Percentiles rank a stretch among this genome's conserved stretches.
Conservation (phyloP, 768 basidiomycete species). For the Agaricus subrufescens region DNA sequence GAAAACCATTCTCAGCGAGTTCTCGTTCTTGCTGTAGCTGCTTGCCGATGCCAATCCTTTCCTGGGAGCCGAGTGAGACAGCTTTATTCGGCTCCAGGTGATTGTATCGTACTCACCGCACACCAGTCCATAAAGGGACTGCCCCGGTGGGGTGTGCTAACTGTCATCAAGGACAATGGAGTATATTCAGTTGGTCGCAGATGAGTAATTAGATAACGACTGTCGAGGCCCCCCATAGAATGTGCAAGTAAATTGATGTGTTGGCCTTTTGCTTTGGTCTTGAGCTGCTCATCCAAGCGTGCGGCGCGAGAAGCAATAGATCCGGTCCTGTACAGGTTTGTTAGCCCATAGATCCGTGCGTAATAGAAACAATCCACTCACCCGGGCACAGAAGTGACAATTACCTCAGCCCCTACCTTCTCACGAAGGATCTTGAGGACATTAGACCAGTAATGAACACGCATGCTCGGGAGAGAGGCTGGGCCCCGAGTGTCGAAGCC, state of each 20-base stretch:
- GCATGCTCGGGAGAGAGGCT: constrained; percentile 71
- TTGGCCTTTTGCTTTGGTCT: constrained; percentile 59
- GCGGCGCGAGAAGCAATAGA: constrained; percentile 80
- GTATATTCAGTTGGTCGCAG: constrained; percentile 77
- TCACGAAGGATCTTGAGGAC: constrained; percentile 76
- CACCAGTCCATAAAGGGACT: constrained; percentile 99
- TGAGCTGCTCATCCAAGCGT: constrained; percentile 68
- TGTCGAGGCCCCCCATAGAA: constrained; percentile 97
- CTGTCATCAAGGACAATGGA: constrained; percentile 82
- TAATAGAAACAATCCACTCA: constrained; percentile 31
- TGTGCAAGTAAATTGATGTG: constrained; percentile 94
- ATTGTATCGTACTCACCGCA: constrained; percentile 45
- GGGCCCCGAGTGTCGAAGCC: constrained; percentile 93
- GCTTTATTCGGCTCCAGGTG: background rate
- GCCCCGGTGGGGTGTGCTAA: constrained; percentile 93
- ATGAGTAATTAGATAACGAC: constrained; percentile 86
- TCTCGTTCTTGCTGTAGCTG: constrained; percentile 36
- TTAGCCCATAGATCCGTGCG: background rate
- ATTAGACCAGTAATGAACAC: constrained; percentile 93
- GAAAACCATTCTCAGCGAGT: constrained; percentile 10
- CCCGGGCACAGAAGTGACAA: constrained; percentile 93
- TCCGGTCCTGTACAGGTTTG: constrained; percentile 62
- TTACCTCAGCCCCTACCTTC: constrained; percentile 87
- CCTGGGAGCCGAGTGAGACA: constrained; percentile 34
- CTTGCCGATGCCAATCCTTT: constrained; percentile 89